Evolutionary conservation across 345 rosid genomes (phyloP).

Genomic region (Lenwebbia sp.): DNA sequence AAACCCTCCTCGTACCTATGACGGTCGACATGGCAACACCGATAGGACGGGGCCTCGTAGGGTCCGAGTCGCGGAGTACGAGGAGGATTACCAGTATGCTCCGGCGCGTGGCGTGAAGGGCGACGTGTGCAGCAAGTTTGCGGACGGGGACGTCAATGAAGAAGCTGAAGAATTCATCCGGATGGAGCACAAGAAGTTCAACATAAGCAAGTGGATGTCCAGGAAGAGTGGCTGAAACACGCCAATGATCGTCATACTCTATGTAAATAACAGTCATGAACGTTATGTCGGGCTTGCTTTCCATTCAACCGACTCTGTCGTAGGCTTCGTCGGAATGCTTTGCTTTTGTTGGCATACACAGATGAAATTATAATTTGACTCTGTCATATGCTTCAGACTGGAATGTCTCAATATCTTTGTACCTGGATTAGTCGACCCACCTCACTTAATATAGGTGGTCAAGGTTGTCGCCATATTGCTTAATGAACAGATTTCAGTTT

Average conservation of each 20-base stretch:
- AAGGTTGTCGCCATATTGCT: too few species aligned
- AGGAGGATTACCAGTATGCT: background rate
- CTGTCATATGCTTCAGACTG: background rate
- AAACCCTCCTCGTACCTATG: background rate
- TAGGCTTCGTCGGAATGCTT: background rate
- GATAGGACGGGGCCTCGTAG: background rate
- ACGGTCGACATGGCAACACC: background rate
- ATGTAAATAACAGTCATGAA: background rate
- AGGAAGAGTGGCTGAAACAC: background rate
- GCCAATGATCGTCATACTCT: background rate
- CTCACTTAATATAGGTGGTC: too few species aligned
- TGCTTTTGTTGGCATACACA: background rate
- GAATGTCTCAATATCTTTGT: background rate
- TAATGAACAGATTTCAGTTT: background rate
- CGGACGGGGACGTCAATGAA: slow-evolving; percentile 25
- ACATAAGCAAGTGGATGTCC: slow-evolving; percentile 3
- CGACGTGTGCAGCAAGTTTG: background rate
- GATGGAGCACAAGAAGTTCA: slow-evolving; percentile 47
- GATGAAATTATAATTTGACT: background rate
- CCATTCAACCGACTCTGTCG: background rate
- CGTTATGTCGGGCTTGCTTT: background rate
- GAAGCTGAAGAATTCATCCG: slow-evolving; percentile 61
- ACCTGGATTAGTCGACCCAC: background rate
- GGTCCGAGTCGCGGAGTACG: background rate
- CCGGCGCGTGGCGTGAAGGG: background rate